Evolutionary conservation across 768 basidiomycete genomes (phyloP).

Genomic region (Nidularia sp.): DNA sequence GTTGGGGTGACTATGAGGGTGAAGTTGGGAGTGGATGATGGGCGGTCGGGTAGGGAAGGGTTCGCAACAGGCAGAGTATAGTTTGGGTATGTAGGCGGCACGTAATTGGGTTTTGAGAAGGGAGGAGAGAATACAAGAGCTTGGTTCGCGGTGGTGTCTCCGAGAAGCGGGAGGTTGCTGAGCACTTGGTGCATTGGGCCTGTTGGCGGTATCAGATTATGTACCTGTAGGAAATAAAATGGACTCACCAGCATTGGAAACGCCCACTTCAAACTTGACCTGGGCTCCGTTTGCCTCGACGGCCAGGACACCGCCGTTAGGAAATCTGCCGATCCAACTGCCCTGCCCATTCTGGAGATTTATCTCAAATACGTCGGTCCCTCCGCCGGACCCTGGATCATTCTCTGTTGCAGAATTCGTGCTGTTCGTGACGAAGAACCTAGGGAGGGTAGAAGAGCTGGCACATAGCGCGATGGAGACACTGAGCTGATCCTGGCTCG

Average conservation of each 20-base stretch:
- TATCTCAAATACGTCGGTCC: conserved; percentile 44
- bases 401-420: conserved; percentile 20
- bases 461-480: conserved; percentile 51
- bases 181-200: conserved; percentile 46
- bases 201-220: conserved; percentile 12
- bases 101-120: conserved; percentile 26
- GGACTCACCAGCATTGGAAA: conserved; percentile 39
- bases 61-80: conserved; percentile 68
- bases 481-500: conserved; percentile 29
- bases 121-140: conserved; percentile 69
- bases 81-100: conserved; percentile 61
- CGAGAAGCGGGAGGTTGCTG: conserved; percentile 48
- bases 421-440: conserved; percentile 60
- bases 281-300: conserved; percentile 32
- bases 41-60: conserved; percentile 33
- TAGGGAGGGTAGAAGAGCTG: conserved; percentile 25
- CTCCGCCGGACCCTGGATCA: conserved; percentile 32
- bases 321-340: conserved; percentile 42
- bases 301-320: conserved; percentile 47
- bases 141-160: conserved; percentile 72
- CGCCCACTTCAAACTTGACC: conserved; percentile 53
- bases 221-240: conserved; percentile 1
- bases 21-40: conserved; percentile 42
- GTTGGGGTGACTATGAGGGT: conserved; percentile 57
- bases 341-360: conserved; percentile 43